Evolutionary conservation across 129 eudicot genomes (phyloP).

Genomic region (Ambrosia artemisiifolia): DNA sequence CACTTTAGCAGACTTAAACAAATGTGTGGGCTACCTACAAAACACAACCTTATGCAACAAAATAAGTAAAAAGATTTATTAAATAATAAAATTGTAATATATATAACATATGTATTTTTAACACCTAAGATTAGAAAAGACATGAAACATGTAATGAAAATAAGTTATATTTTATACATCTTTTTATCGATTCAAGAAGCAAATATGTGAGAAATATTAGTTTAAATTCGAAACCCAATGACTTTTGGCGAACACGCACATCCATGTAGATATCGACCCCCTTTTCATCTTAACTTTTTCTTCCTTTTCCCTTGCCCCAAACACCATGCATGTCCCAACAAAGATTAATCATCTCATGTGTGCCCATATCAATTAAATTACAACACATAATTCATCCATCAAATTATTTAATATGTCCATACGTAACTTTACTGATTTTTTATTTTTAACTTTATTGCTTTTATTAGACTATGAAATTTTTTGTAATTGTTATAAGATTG

Average conservation of each 20-base stretch:
- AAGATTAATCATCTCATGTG: slow-evolving; percentile 7
- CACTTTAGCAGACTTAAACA: too few relatives aligned
- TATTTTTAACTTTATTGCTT: too few relatives aligned
- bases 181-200: slow-evolving; percentile 11
- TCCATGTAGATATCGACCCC: slow-evolving; percentile 29
- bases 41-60: too few relatives aligned
- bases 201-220: not conserved
- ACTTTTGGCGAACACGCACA: slow-evolving; percentile 50
- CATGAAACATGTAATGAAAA: not conserved
- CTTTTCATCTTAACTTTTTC: slow-evolving; percentile 19
- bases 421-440: too few relatives aligned
- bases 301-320: slow-evolving; percentile 22
- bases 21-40: too few relatives aligned
- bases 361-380: not conserved
- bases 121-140: not conserved
- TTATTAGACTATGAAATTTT: too few relatives aligned
- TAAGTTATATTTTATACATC: not conserved
- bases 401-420: not conserved
- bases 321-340: slow-evolving; percentile 23
- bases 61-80: too few relatives aligned
- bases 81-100: too few relatives aligned
- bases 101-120: too few relatives aligned
- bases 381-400: not conserved
- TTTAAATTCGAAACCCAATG: slow-evolving; percentile 18
- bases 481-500: too few relatives aligned